These are phyloP conservation scores for Hippophae rhamnoides DNA, from an alignment of 306 rosid species.

Conservation along the genomic window DNA sequence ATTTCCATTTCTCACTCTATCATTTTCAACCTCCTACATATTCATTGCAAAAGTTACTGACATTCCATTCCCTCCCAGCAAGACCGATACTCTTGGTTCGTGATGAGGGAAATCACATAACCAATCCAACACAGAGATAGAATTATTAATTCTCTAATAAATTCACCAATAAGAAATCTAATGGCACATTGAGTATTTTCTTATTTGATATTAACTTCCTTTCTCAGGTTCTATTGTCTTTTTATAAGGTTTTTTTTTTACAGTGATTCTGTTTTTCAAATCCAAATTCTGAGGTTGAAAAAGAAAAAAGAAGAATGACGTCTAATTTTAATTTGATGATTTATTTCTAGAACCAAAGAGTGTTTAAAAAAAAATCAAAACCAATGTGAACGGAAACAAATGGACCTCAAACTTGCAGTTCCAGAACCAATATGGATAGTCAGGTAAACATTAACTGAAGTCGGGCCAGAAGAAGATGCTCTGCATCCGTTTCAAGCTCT, in stretches of 20 bases:
- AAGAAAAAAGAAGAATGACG: too few species aligned
- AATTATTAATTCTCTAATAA: neutral
- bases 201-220: neutral
- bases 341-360: neutral
- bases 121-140: neutral
- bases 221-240: neutral
- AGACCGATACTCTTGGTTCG: neutral
- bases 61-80: conserved; percentile 3
- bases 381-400: neutral
- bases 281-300: neutral
- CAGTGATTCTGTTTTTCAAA: neutral
- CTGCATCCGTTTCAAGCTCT: conserved; percentile 68
- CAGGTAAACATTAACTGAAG: conserved; percentile 32
- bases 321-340: neutral
- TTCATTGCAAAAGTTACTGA: conserved; percentile 10
- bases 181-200: neutral
- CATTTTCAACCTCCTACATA: conserved; percentile 66
- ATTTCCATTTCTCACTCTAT: conserved; percentile 73
- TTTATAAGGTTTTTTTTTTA: neutral
- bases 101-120: neutral
- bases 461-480: conserved; percentile 67
- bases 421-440: neutral
- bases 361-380: neutral
- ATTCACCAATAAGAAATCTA: neutral
- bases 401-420: neutral